Percentiles rank a stretch among this genome's conserved stretches.
phyloP scores from a whole-genome alignment of 305 asterid genomes.

The Ilex paraguariensis region DNA sequence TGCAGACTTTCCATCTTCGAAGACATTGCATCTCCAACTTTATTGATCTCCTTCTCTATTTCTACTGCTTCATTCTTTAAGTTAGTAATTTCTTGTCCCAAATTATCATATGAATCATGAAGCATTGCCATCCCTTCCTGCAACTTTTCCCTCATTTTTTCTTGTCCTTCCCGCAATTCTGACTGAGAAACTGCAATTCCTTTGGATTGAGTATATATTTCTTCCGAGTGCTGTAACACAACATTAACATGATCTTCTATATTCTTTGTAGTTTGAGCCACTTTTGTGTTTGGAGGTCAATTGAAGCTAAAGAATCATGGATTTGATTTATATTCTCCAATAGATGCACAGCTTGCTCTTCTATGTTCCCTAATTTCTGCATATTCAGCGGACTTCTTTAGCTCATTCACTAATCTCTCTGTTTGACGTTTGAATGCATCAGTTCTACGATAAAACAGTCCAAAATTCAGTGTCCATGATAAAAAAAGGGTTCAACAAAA shows the following conservation, averaged over 20 bases:
- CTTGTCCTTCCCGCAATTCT: constrained; percentile 57
- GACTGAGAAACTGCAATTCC: constrained; percentile 61
- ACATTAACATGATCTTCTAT: constrained; percentile 53
- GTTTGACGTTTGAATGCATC: constrained; percentile 68
- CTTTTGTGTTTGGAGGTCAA: constrained; percentile 49
- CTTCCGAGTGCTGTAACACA: constrained; percentile 49
- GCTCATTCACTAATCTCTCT: constrained; percentile 70
- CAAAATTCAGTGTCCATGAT: background rate
- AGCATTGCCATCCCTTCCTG: constrained; percentile 56
- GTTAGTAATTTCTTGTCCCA: constrained; percentile 49
- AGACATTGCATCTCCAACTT: constrained; percentile 66
- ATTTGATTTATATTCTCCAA: constrained; percentile 42
- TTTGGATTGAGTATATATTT: constrained; percentile 53
- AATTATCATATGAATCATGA: constrained; percentile 42
- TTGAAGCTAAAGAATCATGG: constrained; percentile 43
- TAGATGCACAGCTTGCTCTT: constrained; percentile 38
- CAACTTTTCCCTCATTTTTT: constrained; percentile 57
- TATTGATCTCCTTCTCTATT: constrained; percentile 67
- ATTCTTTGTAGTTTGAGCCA: constrained; percentile 43
- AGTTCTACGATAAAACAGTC: constrained; percentile 28
- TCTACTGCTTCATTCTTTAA: constrained; percentile 55
- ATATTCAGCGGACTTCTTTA: constrained; percentile 54
- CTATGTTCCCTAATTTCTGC: constrained; percentile 56
- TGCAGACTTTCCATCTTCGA: constrained; percentile 54
- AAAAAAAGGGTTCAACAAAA: too few relatives aligned